phyloP scores from a whole-genome alignment of 2,329 filamentous ascomycete genomes.

The Fusarium phyllophilum region DNA sequence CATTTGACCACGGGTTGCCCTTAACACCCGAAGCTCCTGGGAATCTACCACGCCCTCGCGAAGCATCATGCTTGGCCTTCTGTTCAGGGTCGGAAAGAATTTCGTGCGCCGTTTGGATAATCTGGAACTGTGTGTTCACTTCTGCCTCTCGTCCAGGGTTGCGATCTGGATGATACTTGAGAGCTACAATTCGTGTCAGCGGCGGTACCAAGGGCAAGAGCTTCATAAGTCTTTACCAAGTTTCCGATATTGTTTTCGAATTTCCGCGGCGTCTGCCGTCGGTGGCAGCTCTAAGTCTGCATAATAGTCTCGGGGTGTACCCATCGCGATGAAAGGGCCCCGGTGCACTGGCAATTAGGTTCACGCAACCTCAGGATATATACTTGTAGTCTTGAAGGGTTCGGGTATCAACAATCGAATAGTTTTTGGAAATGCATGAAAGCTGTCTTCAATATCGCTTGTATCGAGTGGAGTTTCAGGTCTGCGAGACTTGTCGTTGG shows the following conservation, averaged over 20 bases:
- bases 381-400: not conserved
- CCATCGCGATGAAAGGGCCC: conserved; percentile 46
- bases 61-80: conserved; percentile 64
- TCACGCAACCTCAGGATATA: conserved; percentile 1
- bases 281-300: conserved; percentile 79
- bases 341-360: conserved; percentile 9
- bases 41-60: conserved; percentile 54
- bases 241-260: conserved; percentile 88
- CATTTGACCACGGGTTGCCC: conserved; percentile 67
- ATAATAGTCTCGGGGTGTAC: conserved; percentile 78
- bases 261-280: conserved; percentile 75
- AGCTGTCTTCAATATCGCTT: not conserved
- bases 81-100: conserved; percentile 65
- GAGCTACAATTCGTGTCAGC: conserved; percentile 62
- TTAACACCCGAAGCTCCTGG: conserved; percentile 64
- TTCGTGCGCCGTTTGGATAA: conserved; percentile 87
- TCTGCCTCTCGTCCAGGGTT: conserved; percentile 86
- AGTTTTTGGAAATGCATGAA: conserved; percentile 11
- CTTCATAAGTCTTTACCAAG: conserved; percentile 66
- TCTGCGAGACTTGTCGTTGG: not conserved
- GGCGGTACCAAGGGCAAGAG: not conserved
- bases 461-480: not conserved
- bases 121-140: conserved; percentile 83
- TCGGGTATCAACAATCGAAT: conserved; percentile 1
- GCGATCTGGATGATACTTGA: conserved; percentile 89